Base-by-base conservation (phyloP, 371 early-diverging fungal genomes). In the Rhizomucor miehei region DNA sequence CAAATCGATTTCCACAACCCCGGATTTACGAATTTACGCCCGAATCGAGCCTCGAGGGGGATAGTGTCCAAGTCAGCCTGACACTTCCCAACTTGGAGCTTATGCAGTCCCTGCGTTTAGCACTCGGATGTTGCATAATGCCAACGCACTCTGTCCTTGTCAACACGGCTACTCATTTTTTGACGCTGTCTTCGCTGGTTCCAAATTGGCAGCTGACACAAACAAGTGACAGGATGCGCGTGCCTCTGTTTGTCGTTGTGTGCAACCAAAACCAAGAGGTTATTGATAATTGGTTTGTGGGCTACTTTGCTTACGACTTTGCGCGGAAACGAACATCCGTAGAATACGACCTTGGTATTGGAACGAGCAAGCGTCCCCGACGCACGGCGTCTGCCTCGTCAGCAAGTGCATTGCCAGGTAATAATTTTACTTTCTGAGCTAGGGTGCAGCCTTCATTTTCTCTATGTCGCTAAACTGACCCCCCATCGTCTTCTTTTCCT, bases 231-330 rank as follows among this genome's bases (percentile, higher is more conserved):
- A 41, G 55, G 24, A 37, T 59, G 17, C 59, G 59, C 41, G 59
- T 61, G 25, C 56, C 66, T 21, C 36, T 66, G 16, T 66, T 55
- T 49, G 50, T 62, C 16, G 45, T 66, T 23, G 55, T 58, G 11
- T 57, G 57, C 51, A 47, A 44, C 13, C 43, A 43, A 2, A 44
- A 45, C 1, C 56, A 58, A 20, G 57, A 59, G 23, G 56, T 59
- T 39, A 37, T 59, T 44, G 66, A 66, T 49, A 59, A 51, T 40
- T 66, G 66, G 62, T 56, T 59, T 52, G 53, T 62, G 12, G 62
- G 62, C n/a, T 62, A 62, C 16, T 61, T 66, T 40, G 24, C 48
- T 14, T 63, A 63, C 37, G 49, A 60, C 20, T 35, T 52, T 40
- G 50, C 63, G 20, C 44, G 63, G 35, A 63, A 63, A 54, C 58